phyloP scores from a whole-genome alignment of 2,329 filamentous ascomycete genomes.

The Stagonosporopsis rhizophila region DNA sequence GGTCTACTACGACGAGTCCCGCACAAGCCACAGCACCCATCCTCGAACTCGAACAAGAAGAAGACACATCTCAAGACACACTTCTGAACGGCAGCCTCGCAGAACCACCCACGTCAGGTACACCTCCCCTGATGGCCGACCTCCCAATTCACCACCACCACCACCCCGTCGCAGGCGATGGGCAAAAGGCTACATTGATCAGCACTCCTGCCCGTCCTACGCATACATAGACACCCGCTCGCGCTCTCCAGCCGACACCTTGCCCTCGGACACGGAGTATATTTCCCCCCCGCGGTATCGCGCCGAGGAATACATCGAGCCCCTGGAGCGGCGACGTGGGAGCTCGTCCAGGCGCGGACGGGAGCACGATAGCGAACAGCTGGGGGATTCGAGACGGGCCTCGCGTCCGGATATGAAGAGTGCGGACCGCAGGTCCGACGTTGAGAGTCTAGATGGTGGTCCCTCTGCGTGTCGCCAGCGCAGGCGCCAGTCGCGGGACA shows the following conservation, averaged over 20 bases:
- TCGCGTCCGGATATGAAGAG: too few species aligned
- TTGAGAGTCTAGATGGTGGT: not conserved
- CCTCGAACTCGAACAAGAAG: too few species aligned
- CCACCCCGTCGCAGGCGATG: not conserved
- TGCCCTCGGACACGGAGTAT: not conserved
- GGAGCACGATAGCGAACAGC: not conserved
- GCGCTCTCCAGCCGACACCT: not conserved
- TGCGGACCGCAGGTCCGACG: too few species aligned
- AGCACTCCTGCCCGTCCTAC: not conserved
- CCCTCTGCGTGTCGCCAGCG: not conserved
- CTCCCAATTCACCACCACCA: not conserved
- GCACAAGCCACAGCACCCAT: not conserved
- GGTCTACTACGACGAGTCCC: not conserved
- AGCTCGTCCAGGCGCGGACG: not conserved
- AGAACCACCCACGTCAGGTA: not conserved
- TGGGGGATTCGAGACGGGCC: not conserved
- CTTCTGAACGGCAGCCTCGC: not conserved
- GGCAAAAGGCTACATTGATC: constrained; percentile 7
- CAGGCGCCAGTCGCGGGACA: too few species aligned
- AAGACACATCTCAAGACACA: not conserved
- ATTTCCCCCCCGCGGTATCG: not conserved
- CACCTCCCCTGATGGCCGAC: not conserved
- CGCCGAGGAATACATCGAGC: not conserved
- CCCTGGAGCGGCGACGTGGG: not conserved
- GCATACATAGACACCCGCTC: constrained; percentile 2